A percentile compares a stretch with the other conserved stretches of the same genome.
Evolutionary conservation across 108 stramenopile genomes (phyloP).

Genomic region (Fragilaria crotonensis): DNA sequence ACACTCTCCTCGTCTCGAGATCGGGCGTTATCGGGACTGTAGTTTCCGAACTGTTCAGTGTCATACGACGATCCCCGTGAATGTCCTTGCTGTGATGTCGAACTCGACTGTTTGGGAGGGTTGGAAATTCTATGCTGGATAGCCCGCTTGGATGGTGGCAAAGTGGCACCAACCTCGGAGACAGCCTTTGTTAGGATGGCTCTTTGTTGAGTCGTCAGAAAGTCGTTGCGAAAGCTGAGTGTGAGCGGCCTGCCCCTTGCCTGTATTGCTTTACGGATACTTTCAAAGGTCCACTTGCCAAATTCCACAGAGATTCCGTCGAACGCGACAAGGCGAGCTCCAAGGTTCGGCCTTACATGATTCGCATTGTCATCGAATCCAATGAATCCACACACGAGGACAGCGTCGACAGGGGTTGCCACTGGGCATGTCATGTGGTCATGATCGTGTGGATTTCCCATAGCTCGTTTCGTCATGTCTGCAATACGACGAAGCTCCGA

Average conservation of each 20-base stretch:
- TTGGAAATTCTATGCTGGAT: conserved; percentile 20
- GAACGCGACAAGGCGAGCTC: conserved; percentile 80
- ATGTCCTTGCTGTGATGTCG: conserved; percentile 15
- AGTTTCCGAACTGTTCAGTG: conserved; percentile 13
- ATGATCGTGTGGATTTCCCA: conserved; percentile 6
- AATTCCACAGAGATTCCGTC: conserved; percentile 85
- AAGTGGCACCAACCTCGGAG: conserved; percentile 36
- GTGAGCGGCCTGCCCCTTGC: conserved; percentile 73
- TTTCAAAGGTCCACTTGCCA: conserved; percentile 85
- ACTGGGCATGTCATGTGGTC: conserved; percentile 29
- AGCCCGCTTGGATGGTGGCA: conserved; percentile 25
- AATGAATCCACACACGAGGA: conserved; percentile 78
- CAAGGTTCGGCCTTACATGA: conserved; percentile 60
- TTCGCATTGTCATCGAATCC: conserved; percentile 75
- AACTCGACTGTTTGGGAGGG: conserved; percentile 25
- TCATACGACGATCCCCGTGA: conserved; percentile 10
- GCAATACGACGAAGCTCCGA: conserved; percentile 61
- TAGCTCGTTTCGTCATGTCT: conserved; percentile 28
- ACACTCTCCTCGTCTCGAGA: conserved; percentile 2
- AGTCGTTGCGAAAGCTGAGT: conserved; percentile 78
- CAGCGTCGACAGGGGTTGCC: conserved; percentile 58
- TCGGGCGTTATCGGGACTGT: neutral
- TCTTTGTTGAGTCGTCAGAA: conserved; percentile 72
- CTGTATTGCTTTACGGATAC: conserved; percentile 74
- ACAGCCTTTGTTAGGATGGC: conserved; percentile 71